Evolutionary conservation across 371 early-diverging fungal species (phyloP).

Genomic region (Chytridium lagenaria): DNA sequence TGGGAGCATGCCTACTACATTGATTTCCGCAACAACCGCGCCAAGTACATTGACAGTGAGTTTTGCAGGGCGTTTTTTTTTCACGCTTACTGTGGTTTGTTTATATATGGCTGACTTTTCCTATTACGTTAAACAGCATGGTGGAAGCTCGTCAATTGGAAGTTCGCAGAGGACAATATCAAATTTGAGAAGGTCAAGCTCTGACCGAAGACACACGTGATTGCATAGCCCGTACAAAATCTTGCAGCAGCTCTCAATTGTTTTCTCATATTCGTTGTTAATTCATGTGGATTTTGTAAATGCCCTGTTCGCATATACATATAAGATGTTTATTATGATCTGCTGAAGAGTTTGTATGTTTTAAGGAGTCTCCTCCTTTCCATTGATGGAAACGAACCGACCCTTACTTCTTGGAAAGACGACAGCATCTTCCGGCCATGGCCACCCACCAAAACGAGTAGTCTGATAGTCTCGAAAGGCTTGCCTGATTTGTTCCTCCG

Average conservation of each 20-base stretch:
- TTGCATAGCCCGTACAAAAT: too few species aligned
- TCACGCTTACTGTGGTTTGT: background rate
- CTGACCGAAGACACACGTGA: background rate
- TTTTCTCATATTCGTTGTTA: too few species aligned
- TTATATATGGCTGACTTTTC: too few species aligned
- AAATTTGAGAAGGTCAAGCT: conserved; percentile 17
- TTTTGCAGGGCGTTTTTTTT: background rate
- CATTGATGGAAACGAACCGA: conserved; percentile 25
- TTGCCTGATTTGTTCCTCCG: conserved; percentile 45
- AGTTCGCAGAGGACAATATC: conserved; percentile 36
- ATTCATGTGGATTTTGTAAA: too few species aligned
- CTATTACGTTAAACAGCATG: conserved; percentile 25
- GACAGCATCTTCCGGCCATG: conserved; percentile 35
- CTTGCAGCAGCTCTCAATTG: too few species aligned
- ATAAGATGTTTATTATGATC: too few species aligned
- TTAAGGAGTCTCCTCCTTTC: conserved; percentile 15
- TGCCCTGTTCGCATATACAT: too few species aligned
- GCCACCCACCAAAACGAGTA: conserved; percentile 49
- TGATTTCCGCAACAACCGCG: conserved; percentile 48
- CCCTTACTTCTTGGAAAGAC: conserved; percentile 33
- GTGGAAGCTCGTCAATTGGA: conserved; percentile 58
- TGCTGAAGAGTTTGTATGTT: too few species aligned
- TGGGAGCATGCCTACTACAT: conserved; percentile 58
- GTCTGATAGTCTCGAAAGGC: conserved; percentile 55
- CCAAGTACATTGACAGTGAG: conserved; percentile 43